Percentiles rank a stretch among this genome's conserved stretches.
Evolutionary conservation across 768 basidiomycete species (phyloP).

Genomic region (Chiua virens): DNA sequence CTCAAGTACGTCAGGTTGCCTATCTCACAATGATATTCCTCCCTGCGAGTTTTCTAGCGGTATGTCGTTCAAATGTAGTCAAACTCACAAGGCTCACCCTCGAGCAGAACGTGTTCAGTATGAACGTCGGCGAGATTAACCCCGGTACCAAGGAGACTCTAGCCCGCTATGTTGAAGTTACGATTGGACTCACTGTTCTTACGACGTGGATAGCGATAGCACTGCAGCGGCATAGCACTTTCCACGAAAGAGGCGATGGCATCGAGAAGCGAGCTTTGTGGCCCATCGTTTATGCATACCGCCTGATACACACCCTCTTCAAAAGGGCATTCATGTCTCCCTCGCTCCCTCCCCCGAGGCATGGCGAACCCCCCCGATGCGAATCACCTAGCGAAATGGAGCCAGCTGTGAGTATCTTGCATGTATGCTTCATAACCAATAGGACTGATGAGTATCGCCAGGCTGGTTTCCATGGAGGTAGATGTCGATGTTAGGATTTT

Average conservation of each 20-base stretch:
- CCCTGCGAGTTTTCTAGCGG: constrained; percentile 46
- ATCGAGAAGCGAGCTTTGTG: constrained; percentile 15
- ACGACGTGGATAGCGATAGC: constrained; percentile 60
- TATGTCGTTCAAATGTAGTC: constrained; percentile 4
- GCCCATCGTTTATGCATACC: constrained; percentile 19
- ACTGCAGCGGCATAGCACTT: constrained; percentile 37
- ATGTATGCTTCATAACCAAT: background rate
- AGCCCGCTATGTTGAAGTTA: constrained; percentile 37
- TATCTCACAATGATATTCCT: constrained; percentile 64
- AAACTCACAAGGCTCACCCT: constrained; percentile 5
- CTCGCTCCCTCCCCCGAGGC: background rate
- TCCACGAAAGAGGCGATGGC: constrained; percentile 2
- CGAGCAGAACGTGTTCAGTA: constrained; percentile 32
- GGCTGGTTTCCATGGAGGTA: too few relatives aligned
- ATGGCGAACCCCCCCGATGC: background rate
- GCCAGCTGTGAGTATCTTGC: constrained; percentile 5
- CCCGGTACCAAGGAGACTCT: constrained; percentile 29
- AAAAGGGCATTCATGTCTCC: background rate
- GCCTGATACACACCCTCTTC: background rate
- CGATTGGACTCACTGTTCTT: constrained; percentile 47
- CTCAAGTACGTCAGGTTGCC: constrained; percentile 32
- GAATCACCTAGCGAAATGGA: too few relatives aligned
- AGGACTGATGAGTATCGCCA: background rate
- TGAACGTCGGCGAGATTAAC: constrained; percentile 34
- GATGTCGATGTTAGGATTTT: background rate